Evolutionary conservation across 148 eudicot species (phyloP).

Genomic region (Mesembryanthemum crystallinum): DNA sequence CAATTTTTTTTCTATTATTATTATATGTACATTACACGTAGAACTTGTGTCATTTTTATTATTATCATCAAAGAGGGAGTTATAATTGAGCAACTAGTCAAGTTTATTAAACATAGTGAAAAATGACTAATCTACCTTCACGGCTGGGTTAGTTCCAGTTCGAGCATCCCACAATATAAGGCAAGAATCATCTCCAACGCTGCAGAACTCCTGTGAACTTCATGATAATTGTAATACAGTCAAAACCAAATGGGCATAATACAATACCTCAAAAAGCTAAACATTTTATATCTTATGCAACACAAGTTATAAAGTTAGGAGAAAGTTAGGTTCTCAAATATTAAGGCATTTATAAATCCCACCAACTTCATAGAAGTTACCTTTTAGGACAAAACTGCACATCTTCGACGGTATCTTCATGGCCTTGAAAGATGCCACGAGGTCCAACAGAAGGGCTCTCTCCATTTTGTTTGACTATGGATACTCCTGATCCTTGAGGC

Average conservation of each 20-base stretch:
- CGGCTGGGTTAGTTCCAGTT: conserved; percentile 56
- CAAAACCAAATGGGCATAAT: conserved; percentile 20
- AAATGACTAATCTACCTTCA: conserved; percentile 51
- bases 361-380: conserved; percentile 36
- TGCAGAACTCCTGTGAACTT: conserved; percentile 96
- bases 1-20: neutral
- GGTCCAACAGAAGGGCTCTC: conserved; percentile 77
- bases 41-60: too few species aligned
- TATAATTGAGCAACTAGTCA: neutral
- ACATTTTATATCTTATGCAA: neutral
- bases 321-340: neutral
- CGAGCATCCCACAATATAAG: conserved; percentile 97
- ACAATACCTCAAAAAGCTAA: neutral
- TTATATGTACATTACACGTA: too few species aligned
- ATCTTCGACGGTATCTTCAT: conserved; percentile 92
- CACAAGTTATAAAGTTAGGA: neutral
- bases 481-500: conserved; percentile 48
- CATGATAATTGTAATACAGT: conserved; percentile 33
- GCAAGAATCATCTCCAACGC: conserved; percentile 98
- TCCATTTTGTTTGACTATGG: conserved; percentile 61
- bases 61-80: neutral
- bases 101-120: neutral
- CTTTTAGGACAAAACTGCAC: conserved; percentile 96
- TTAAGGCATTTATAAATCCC: neutral
- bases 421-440: conserved; percentile 86